Evolutionary conservation across 2,329 filamentous ascomycete species (phyloP).

Genomic region (Penicillium sp.): DNA sequence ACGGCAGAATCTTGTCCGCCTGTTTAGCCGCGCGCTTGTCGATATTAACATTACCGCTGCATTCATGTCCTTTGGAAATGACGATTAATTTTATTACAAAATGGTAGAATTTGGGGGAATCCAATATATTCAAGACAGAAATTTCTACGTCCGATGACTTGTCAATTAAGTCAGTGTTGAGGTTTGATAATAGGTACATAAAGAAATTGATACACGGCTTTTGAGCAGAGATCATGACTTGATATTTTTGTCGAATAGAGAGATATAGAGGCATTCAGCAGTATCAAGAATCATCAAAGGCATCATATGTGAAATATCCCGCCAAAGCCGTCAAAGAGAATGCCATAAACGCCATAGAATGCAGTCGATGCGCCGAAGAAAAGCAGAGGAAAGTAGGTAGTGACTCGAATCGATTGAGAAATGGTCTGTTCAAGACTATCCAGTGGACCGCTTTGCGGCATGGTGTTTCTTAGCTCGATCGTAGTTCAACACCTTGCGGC

Average conservation of each 20-base stretch:
- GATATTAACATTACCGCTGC: not conserved
- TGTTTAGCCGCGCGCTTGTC: slow-evolving; percentile 27
- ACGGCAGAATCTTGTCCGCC: slow-evolving; percentile 27
- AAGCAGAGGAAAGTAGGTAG: slow-evolving; percentile 1
- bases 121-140: no score
- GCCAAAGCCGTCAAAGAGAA: slow-evolving; percentile 11
- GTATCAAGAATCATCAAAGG: slow-evolving; percentile 13
- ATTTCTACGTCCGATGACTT: not conserved
- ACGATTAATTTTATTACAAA: no score
- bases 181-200: not conserved
- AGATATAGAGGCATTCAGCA: not conserved
- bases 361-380: slow-evolving; percentile 12
- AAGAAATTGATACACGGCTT: not conserved
- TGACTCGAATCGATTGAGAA: not conserved
- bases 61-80: not conserved
- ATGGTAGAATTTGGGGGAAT: no score
- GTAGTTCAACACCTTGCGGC: slow-evolving; percentile 49
- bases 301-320: slow-evolving; percentile 16
- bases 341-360: slow-evolving; percentile 21
- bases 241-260: not conserved
- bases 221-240: not conserved
- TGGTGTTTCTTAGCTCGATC: slow-evolving; percentile 44
- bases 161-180: not conserved
- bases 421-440: not conserved
- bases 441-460: slow-evolving; percentile 18